Evolutionary conservation across 768 basidiomycete species (phyloP), one percentile per base, ranked within the genome.

Genomic region (Hydnum rufescens): DNA sequence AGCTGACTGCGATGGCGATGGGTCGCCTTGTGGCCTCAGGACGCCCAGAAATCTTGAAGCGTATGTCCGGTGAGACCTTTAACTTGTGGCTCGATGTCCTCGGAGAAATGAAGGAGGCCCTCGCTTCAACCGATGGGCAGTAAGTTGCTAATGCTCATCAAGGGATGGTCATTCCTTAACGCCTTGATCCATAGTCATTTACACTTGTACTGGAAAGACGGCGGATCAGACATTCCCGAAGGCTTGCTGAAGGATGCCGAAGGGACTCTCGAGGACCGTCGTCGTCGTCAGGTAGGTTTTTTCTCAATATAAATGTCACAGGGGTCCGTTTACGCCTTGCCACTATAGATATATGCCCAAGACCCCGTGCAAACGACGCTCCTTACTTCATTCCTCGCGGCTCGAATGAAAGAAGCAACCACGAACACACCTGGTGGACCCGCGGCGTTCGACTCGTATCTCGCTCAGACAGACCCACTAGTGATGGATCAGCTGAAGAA

Each of bases 61-160:
- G 82, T 19, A 65, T 93, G 25, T 71, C 76, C 13, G 73, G 70
- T 2, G 88, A 90, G 58, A 75, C 87, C 25, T 83, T 85, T 64
- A 82, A 85, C 59, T 65, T 89, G 28, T 93, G 88, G 88, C 67
- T 82, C 34, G 88, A 90, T 56, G 88, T 90, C 3, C 78, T 92
- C 51, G 82, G 80, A 13, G 87, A 90, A 62, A 71, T 90, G 49
- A 82, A 78, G 60, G 89, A 92, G 64, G 76, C 76, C 4, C 67
- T 70, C 57, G 67, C 61, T 26, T 61, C 62, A 23, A 58, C 60
- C 0, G 63, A 64, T 18, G 55, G 65, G 52, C 55, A 31, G 57
- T 56, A 52, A 26, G 56, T 52, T 25, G 29, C n/a, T 8, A 50
- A 23, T 18, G 22, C 25, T 53, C 53, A 32, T 22, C 18, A 23